Base-by-base conservation (phyloP, 805 yeast species). In the Suhomyces emberorum region DNA sequence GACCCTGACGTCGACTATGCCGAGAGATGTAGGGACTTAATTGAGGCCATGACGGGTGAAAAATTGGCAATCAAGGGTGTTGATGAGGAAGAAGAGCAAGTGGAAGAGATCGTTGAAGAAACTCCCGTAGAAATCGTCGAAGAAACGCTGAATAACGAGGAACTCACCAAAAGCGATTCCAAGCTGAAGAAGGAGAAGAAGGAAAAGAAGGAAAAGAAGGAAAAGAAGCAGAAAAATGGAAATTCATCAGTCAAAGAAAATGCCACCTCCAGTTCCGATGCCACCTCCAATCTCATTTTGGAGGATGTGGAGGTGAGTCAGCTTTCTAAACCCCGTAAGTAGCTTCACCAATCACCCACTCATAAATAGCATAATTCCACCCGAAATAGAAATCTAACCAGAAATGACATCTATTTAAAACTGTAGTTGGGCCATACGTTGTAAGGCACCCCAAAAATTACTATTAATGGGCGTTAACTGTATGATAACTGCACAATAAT, bases 1-100 rank as follows among this genome's bases (percentile, higher is more conserved):
- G 47, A 43, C 3, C 59, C 62, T 3, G 68, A 61, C 25, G 54
- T 49, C 22, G 71, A 67, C 12, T 65, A 66, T 39, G 76, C 71
- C 1, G 35, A 54, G 11, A 57, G 73, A 41, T 75, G 78, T 35
- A 57, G 59, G 36, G 49, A 43, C 12, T 46, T 74, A 22, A 42
- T 69, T 17, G 44, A 52, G 27, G 47, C 51, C 0, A 46, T 73
- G 43, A 55, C 59, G 3, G 75, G 60, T 8, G 69, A 66, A 30
- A 52, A 42, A 15, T 35, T 69, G 4, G 46, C 31, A 11, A 42
- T 72, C 33, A 57, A 53, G 41, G 72, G 73, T 3, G 32, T 26
- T 2, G 36, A 28, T 8, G 42, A 37, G 11, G 42, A 30, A n/a
- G 42, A 33, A 18, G 34, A 35, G 9, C 32, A 18, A 10, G 21